Percentiles rank a stretch among this genome's conserved stretches.
These are phyloP conservation scores for Backusella liffmaniae DNA, from an alignment of 192 early-diverging fungal species.

Conservation along the genomic window DNA sequence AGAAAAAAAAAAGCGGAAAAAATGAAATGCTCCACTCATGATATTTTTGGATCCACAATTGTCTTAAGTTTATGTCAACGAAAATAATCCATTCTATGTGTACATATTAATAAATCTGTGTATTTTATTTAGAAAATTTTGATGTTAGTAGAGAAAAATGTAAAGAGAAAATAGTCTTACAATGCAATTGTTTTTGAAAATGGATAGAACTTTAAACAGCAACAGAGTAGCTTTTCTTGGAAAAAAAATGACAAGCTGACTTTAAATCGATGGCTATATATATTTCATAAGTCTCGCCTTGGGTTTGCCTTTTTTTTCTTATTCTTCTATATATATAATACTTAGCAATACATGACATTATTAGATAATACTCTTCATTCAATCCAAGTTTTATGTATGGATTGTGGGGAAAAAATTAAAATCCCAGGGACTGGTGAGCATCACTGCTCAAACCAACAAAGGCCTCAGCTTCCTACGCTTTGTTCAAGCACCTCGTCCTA, in stretches of 20 bases:
- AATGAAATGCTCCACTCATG: neutral
- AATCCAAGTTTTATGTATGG: conserved; percentile 48
- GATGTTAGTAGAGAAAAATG: neutral
- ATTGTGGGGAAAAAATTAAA: conserved; percentile 48
- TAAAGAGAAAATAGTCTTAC: neutral
- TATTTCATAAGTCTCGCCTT: neutral
- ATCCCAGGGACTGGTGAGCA: conserved; percentile 34
- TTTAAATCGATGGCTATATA: neutral
- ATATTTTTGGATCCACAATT: neutral
- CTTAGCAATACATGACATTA: neutral
- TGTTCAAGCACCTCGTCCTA: neutral
- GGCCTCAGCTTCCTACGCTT: neutral
- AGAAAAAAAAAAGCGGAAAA: neutral
- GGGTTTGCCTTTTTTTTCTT: neutral
- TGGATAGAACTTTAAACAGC: neutral
- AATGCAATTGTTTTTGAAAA: neutral
- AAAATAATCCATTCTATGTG: neutral
- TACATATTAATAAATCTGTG: neutral
- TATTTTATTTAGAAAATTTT: neutral
- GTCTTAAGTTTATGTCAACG: neutral
- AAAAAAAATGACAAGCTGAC: neutral
- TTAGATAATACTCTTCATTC: neutral
- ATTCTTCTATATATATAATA: neutral
- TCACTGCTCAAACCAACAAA: neutral
- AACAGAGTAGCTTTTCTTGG: neutral